phyloP scores from a whole-genome alignment of 768 basidiomycete species.

The Hirschioporus abietinus region DNA sequence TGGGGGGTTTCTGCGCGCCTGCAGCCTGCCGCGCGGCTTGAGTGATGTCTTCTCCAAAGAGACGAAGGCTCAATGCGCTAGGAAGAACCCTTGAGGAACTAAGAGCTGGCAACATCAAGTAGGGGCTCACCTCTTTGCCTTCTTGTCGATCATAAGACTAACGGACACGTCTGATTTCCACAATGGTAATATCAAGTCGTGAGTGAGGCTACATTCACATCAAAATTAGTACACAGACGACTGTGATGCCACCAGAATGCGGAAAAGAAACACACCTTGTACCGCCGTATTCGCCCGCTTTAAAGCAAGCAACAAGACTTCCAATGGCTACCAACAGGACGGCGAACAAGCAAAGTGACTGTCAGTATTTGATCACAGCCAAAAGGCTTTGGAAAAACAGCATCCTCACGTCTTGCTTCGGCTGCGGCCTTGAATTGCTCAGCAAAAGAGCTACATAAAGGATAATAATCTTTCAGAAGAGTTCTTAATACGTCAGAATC shows the following conservation, averaged over 20 bases:
- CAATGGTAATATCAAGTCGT: slow-evolving; percentile 84
- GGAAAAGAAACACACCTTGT: slow-evolving; percentile 41
- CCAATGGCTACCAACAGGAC: slow-evolving; percentile 44
- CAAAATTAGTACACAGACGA: background rate
- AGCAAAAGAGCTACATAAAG: slow-evolving; percentile 58
- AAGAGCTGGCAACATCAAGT: background rate
- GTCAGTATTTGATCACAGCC: no score
- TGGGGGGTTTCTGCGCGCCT: slow-evolving; percentile 18
- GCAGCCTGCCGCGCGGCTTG: slow-evolving; percentile 35
- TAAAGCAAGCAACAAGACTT: slow-evolving; percentile 68
- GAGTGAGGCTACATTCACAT: slow-evolving; percentile 47
- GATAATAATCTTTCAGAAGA: slow-evolving; percentile 78
- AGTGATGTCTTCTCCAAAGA: slow-evolving; percentile 80
- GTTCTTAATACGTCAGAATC: slow-evolving; percentile 52
- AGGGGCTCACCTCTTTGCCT: slow-evolving; percentile 75
- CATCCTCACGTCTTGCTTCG: slow-evolving; percentile 46
- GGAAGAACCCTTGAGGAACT: background rate
- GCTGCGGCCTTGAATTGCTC: slow-evolving; percentile 54
- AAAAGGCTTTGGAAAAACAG: slow-evolving; percentile 3
- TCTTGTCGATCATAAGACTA: slow-evolving; percentile 93
- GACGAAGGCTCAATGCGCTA: slow-evolving; percentile 82
- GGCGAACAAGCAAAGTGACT: background rate
- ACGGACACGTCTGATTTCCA: slow-evolving; percentile 92
- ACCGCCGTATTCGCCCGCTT: slow-evolving; percentile 45
- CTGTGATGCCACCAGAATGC: slow-evolving; percentile 8